Evolutionary conservation across 228 moss, liverwort and hornwort genomes (phyloP), one percentile per base, ranked within the genome.

Genomic region (Sphagnum fallax): DNA sequence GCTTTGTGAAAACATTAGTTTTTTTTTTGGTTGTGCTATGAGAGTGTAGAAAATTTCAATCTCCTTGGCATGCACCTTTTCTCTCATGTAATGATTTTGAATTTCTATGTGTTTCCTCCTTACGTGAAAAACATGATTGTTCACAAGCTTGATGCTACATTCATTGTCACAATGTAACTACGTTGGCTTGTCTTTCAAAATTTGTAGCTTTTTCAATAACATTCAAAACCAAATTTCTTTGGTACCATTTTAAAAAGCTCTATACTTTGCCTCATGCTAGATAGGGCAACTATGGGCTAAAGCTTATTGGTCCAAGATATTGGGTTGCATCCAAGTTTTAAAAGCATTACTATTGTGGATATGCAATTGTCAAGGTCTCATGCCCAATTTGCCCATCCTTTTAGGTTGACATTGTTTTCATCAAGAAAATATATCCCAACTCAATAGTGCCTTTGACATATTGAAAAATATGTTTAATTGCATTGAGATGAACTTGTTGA

Each of bases 151-250:
- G 5, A 67, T 67, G 15, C 51, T 8, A 32, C 67, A 32, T 47
- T 18, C 10, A 11, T 67, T 67, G 53, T 57, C 53, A 18, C 67
- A 67, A 10, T 53, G 6, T 10, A 67, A 51, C 1, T 7, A 4
- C 4, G 4, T 53, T 5, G 67, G 67, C 9, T 8, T 55, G 53
- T 55, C 0, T 11, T 67, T 57, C 5, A 8, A 5, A 10, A 52
- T 52, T 18, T 52, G 6, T 18, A 16, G 51, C 1, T 52, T 10
- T 13, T 47, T 5, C 5, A 16, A 32, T 6, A 67, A 2, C 18
- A 52, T 10, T 52, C 16, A 7, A 7, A 67, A 18, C 67, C 67
- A 67, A 53, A 67, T 16, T 53, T 67, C 53, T 67, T 67, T 53
- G 16, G 52, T 67, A 5, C 15, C 51, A 32, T 67, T 11, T 10